phyloP scores from a whole-genome alignment of 805 yeast species.

The Starmerella scarabaei region DNA sequence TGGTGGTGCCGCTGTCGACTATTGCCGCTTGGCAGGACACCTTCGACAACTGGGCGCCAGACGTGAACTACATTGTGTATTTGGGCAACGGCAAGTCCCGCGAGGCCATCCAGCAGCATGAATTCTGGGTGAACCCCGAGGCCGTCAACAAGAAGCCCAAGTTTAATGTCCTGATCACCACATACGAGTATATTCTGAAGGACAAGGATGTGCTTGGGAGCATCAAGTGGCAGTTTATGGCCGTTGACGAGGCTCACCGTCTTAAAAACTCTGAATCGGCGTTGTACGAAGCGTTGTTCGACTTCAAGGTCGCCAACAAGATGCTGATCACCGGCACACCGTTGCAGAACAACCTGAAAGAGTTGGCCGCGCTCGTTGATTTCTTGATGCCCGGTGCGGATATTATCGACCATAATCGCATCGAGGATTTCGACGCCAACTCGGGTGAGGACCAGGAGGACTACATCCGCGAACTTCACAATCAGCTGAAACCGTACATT shows the following conservation, averaged over 20 bases:
- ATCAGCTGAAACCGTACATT: constrained; percentile 78
- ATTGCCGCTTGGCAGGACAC: constrained; percentile 99
- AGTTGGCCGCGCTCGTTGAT: constrained; percentile 85
- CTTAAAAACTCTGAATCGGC: constrained; percentile 89
- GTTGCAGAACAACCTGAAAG: constrained; percentile 87
- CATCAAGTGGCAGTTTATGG: constrained; percentile 88
- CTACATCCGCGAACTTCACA: constrained; percentile 75
- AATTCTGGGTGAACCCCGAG: constrained; percentile 52
- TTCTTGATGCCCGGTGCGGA: constrained; percentile 94
- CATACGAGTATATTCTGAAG: constrained; percentile 90
- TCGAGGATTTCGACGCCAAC: constrained; percentile 58
- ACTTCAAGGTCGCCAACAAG: constrained; percentile 72
- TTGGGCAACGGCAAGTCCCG: constrained; percentile 86
- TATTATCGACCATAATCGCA: constrained; percentile 70
- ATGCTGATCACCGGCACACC: constrained; percentile 96
- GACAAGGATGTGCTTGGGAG: constrained; percentile 70
- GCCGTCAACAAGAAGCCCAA: constrained; percentile 54
- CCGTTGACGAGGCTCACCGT: constrained; percentile 98
- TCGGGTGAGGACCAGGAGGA: constrained; percentile 60
- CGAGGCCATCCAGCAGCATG: constrained; percentile 67
- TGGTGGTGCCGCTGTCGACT: constrained; percentile 92
- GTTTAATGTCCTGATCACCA: constrained; percentile 83
- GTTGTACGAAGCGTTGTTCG: constrained; percentile 71
- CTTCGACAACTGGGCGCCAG: constrained; percentile 95
- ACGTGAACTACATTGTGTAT: constrained; percentile 80